Conservation (phyloP, 2,329 filamentous ascomycete species). For the Verticillium zaregamsianum region DNA sequence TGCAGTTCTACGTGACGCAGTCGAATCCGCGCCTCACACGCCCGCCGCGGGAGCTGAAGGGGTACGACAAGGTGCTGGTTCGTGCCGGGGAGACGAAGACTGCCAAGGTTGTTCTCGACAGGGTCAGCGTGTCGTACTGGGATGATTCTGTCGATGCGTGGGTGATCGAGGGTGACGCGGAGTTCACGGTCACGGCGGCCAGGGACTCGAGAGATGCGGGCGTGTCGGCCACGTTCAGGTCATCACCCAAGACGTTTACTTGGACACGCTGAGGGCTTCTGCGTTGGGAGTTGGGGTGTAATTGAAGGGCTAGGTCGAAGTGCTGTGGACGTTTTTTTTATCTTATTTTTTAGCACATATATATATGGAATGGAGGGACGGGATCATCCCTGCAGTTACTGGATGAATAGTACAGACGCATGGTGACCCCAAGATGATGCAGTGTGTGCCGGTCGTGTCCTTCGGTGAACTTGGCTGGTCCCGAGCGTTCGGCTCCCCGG, state of each 20-base stretch:
- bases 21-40: constrained; percentile 35
- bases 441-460: too few relatives aligned
- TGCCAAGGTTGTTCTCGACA: constrained; percentile 24
- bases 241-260: background rate
- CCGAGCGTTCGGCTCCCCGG: background rate
- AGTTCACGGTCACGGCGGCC: constrained; percentile 20
- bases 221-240: constrained; percentile 1
- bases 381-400: too few relatives aligned
- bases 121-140: constrained; percentile 4
- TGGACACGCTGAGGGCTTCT: background rate
- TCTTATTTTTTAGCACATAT: too few relatives aligned
- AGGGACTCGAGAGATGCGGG: constrained; percentile 7
- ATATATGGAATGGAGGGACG: too few relatives aligned
- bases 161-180: constrained; percentile 19
- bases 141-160: constrained; percentile 9
- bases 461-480: too few relatives aligned
- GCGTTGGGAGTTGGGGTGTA: too few relatives aligned
- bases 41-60: constrained; percentile 38
- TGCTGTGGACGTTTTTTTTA: too few relatives aligned
- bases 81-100: constrained; percentile 26
- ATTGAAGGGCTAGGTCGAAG: too few relatives aligned
- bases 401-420: too few relatives aligned
- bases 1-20: constrained; percentile 25
- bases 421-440: too few relatives aligned
- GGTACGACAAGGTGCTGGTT: constrained; percentile 36